Base-by-base conservation (phyloP, 2,329 filamentous ascomycete genomes). In the Calonectria hongkongensis region DNA sequence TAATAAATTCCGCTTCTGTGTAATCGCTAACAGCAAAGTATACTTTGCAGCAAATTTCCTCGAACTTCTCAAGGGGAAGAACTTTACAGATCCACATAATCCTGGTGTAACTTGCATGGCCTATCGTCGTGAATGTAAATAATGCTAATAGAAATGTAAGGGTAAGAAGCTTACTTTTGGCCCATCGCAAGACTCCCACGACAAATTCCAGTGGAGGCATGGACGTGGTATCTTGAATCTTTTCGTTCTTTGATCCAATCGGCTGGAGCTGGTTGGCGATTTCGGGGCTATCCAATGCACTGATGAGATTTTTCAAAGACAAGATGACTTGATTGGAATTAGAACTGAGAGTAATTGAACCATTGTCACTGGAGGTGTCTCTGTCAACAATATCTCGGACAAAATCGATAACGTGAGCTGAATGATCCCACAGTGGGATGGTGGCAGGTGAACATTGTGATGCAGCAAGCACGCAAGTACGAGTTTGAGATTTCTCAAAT, bases 1-100 rank as follows among this genome's bases (percentile, higher is more conserved):
- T 77, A 2, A 85, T 79, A 8, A 83, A 79, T 13, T 85, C 83
- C 3, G 81, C 62, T 16, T 83, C 77, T 0, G 71, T 79, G 65
- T 84, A 81, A 6, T 80, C 78, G 9, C 83, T 79, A 4, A 83
- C 68, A 0, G 82, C 80, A 58, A 85, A 85, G 67, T 83, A 85
- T 9, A 85, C 77, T 70, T 81, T 82, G 30, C 76, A 79, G 50
- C 82, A 83, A 12, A 81, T 78, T 2, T 83, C 77, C 3, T 79
- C 74, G 33, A 84, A 84, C 1, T 51, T 78, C 0, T 81, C 66
- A 0, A 83, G 73, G 1, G 84, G 81, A 16, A 85, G 79, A 5
- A 85, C 76, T 5, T 77, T 77, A 18, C 78, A 81, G 16, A 85
- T 74, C 78, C 82, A 83, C 1, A 45, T n/a, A 0, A 85, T 76